Conservation (phyloP, 352 stramenopile genomes). For the Phytophthora pini region DNA sequence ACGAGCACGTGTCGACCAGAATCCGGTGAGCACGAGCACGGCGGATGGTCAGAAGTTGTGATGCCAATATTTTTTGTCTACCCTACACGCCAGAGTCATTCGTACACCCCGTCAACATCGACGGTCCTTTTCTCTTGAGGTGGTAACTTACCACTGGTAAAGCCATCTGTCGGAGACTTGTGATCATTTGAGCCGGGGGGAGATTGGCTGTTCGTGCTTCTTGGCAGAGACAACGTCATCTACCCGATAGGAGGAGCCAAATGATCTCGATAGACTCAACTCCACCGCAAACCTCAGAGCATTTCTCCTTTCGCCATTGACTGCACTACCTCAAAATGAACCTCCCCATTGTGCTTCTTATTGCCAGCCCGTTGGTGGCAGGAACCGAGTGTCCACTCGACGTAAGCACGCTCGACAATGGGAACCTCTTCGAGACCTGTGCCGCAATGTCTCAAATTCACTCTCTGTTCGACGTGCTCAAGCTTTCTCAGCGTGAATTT, state of each 20-base stretch:
- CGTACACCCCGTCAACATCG: not conserved
- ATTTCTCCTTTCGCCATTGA: too few species aligned
- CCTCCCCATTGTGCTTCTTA: not conserved
- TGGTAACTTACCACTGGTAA: too few species aligned
- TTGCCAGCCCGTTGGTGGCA: slow-evolving; percentile 3
- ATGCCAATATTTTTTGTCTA: not conserved
- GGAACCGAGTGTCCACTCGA: slow-evolving; percentile 8
- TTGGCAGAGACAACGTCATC: too few species aligned
- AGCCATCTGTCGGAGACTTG: too few species aligned
- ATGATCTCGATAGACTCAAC: too few species aligned
- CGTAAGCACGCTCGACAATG: slow-evolving; percentile 26
- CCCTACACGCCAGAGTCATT: not conserved
- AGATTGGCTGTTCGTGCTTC: too few species aligned
- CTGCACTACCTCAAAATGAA: too few species aligned
- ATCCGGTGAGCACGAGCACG: not conserved
- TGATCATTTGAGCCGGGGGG: too few species aligned
- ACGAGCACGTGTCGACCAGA: not conserved
- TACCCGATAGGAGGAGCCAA: too few species aligned
- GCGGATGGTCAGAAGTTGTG: not conserved
- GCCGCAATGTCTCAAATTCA: slow-evolving; percentile 3
- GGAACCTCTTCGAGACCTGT: slow-evolving; percentile 22
- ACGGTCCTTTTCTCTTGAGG: too few species aligned
- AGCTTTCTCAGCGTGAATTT: slow-evolving; percentile 29
- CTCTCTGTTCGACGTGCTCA: slow-evolving; percentile 29
- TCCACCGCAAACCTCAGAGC: too few species aligned